These are phyloP conservation scores for Penicillium chermesinum DNA, from an alignment of 495 filamentous ascomycete species.

Conservation along the genomic window DNA sequence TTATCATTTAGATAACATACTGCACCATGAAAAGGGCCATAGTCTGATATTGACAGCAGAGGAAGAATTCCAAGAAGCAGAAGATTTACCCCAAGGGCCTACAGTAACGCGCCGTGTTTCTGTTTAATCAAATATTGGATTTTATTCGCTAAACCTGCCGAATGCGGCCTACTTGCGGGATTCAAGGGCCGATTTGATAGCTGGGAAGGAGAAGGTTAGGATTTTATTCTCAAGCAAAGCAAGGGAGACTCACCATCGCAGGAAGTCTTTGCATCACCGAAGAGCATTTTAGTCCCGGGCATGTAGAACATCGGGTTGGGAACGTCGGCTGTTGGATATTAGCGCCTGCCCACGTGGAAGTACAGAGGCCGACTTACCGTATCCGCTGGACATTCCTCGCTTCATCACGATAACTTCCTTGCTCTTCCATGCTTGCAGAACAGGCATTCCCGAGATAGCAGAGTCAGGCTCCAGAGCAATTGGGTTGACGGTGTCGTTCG, in stretches of 20 bases:
- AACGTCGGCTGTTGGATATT: slow-evolving; percentile 71
- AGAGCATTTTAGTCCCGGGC: slow-evolving; percentile 77
- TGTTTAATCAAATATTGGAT: not conserved
- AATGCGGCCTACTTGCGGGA: slow-evolving; percentile 27
- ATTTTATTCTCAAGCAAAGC: not conserved
- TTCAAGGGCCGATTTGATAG: slow-evolving; percentile 40
- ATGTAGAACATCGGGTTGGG: slow-evolving; percentile 87
- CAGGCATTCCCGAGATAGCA: slow-evolving; percentile 79
- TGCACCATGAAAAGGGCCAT: too few species aligned
- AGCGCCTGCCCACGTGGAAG: not conserved
- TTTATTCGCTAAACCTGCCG: not conserved
- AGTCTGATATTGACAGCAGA: too few species aligned
- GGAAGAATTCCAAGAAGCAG: too few species aligned
- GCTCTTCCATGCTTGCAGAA: slow-evolving; percentile 83
- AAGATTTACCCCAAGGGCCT: too few species aligned
- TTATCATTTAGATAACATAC: too few species aligned
- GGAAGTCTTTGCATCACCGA: slow-evolving; percentile 74
- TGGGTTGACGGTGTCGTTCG: slow-evolving; percentile 82
- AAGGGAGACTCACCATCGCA: slow-evolving; percentile 55
- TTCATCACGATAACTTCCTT: slow-evolving; percentile 88
- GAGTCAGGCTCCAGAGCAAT: slow-evolving; percentile 74
- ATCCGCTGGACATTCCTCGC: slow-evolving; percentile 73
- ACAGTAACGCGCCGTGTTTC: too few species aligned
- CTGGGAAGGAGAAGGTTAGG: slow-evolving; percentile 10
- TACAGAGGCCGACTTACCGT: slow-evolving; percentile 47